phyloP scores from a whole-genome alignment of 1,284 basidiomycete species.

The Cerioporus squamosus region DNA sequence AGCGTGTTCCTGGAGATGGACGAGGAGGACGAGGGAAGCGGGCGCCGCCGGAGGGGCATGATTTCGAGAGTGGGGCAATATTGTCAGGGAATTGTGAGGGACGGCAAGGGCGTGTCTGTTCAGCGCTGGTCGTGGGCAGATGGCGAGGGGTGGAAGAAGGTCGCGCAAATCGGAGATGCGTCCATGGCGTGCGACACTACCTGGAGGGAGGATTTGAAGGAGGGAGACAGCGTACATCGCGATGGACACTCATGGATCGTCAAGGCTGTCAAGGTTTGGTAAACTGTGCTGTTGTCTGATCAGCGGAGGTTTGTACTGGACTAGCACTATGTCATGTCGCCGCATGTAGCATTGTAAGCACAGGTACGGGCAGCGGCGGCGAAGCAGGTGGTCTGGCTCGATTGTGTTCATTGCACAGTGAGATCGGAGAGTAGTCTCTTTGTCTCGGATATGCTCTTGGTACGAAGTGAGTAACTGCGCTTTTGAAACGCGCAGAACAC shows the following conservation, averaged over 20 bases:
- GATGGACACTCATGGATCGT: slow-evolving; percentile 7
- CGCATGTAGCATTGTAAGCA: too few relatives aligned
- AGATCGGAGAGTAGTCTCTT: too few relatives aligned
- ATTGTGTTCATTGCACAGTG: too few relatives aligned
- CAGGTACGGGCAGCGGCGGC: too few relatives aligned
- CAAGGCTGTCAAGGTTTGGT: slow-evolving; percentile 5
- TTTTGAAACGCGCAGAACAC: too few relatives aligned
- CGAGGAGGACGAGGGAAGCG: background rate
- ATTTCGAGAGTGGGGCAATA: slow-evolving; percentile 19
- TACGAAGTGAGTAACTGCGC: too few relatives aligned
- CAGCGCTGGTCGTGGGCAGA: slow-evolving; percentile 18
- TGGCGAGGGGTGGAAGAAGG: slow-evolving; percentile 7
- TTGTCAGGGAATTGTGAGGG: slow-evolving; percentile 20
- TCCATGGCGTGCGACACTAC: slow-evolving; percentile 16
- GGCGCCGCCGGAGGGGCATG: slow-evolving; percentile 4
- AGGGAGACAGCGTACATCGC: background rate
- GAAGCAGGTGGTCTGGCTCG: too few relatives aligned
- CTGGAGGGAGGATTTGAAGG: slow-evolving; percentile 1
- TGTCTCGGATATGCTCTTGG: too few relatives aligned
- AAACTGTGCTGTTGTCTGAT: background rate
- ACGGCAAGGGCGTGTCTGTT: slow-evolving; percentile 4
- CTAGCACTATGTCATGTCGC: too few relatives aligned
- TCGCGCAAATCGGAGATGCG: slow-evolving; percentile 5
- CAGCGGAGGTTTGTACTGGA: background rate
- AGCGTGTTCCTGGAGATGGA: slow-evolving; percentile 13